Base-by-base conservation (phyloP, 1,284 basidiomycete genomes). In the Abortiporus biennis region DNA sequence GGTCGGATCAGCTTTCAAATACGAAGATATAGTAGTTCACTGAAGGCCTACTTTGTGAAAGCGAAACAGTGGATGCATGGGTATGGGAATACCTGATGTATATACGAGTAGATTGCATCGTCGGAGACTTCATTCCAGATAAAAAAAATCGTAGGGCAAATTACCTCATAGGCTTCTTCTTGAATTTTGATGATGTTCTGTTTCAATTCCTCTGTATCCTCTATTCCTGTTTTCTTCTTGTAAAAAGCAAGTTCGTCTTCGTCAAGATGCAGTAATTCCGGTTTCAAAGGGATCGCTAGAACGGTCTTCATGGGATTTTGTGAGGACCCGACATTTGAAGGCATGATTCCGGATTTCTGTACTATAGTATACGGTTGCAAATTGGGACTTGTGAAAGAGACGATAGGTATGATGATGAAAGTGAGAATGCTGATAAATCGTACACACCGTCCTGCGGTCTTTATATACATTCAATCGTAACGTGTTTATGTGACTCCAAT, bases 101-200 rank as follows among this genome's bases (percentile, higher is more conserved):
- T 21, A 19, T 17, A 9, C 6, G 23, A 19, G 27, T 9, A 29
- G 9, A 8, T n/a, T 29, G 27, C n/a, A 29, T n/a, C n/a, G n/a
- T n/a, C n/a, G n/a, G n/a, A n/a, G n/a, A n/a, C n/a, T n/a, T n/a
- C n/a, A n/a, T 9, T 29, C 9, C 9, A 29, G 8, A 29, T 29
- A 9, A 29, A 29, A 9, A 29, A 36, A 31, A 11, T 9, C n/a
- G n/a, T n/a, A n/a, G n/a, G n/a, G n/a, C n/a, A n/a, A n/a, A n/a
- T 20, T 38, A 67, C 74, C 38, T 57, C 48, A 45, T 70, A 72
- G n/a, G 72, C 74, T 40, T 66, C 65, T 17, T 44, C 49, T 46
- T 72, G 72, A n/a, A 72, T 59, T 1, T 41, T 40, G 5, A 74
- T 36, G 23, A 76, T 66, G 49, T 78, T 74, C 38, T 59, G 42